Conservation (phyloP, 163 green algal genomes). For the Chlamydomonas reinhardtii region DNA sequence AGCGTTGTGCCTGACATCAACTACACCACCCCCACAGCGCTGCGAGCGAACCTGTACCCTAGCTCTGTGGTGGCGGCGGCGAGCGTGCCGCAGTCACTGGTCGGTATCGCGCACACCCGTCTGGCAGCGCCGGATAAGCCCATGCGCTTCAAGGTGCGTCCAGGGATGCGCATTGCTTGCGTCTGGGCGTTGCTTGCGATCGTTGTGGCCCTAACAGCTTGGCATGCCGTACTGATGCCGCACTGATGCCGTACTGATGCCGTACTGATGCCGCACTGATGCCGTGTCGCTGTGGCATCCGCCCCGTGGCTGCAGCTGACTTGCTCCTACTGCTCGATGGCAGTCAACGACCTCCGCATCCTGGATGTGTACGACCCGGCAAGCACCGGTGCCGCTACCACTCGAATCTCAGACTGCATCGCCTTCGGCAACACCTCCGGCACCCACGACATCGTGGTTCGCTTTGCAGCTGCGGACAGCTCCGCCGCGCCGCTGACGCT, state of each 20-base stretch:
- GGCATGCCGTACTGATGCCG: too few relatives aligned
- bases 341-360: constrained; percentile 7
- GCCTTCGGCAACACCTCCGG: not conserved
- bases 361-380: not conserved
- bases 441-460: constrained; percentile 1
- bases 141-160: not conserved
- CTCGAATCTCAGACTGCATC: not conserved
- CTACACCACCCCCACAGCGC: not conserved
- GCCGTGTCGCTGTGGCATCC: too few relatives aligned
- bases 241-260: too few relatives aligned
- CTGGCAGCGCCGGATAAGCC: not conserved
- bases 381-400: not conserved
- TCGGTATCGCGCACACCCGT: not conserved
- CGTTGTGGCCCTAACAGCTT: too few relatives aligned
- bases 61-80: not conserved
- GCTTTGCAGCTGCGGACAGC: not conserved
- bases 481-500: not conserved
- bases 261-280: too few relatives aligned
- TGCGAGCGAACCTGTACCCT: not conserved
- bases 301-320: constrained; percentile 20
- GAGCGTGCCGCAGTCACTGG: not conserved
- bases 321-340: constrained; percentile 6
- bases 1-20: not conserved
- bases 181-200: too few relatives aligned
- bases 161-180: too few relatives aligned